Percentiles rank a stretch among this genome's conserved stretches.
Conservation (phyloP, 2,329 filamentous ascomycete genomes). For the Diaporthe destruens region DNA sequence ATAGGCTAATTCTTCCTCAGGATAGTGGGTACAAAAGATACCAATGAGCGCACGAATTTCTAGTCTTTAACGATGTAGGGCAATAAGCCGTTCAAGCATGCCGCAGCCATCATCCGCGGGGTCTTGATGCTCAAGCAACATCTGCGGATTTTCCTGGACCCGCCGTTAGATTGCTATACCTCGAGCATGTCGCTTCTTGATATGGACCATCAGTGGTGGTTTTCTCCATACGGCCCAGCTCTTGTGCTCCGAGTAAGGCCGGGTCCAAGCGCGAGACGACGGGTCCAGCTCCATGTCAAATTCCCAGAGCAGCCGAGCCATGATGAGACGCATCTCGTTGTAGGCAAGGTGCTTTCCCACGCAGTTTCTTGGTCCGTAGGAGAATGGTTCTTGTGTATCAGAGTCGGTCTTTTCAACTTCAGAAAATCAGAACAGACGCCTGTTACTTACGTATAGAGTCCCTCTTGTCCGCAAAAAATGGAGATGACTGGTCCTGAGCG, state of each 20-base stretch:
- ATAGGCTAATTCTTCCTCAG: background rate
- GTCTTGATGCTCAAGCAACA: background rate
- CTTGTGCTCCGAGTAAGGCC: conserved; percentile 30
- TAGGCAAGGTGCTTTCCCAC: conserved; percentile 44
- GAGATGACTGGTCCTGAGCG: conserved; percentile 12
- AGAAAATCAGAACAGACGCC: background rate
- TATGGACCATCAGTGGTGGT: conserved; percentile 39
- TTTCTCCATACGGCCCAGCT: conserved; percentile 43
- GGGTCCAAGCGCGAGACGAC: conserved; percentile 38
- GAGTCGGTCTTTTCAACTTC: background rate
- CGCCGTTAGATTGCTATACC: background rate
- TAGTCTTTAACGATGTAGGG: no score
- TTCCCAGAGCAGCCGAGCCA: conserved; percentile 45
- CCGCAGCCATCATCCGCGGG: no score
- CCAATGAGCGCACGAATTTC: no score
- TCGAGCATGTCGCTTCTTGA: conserved; percentile 32
- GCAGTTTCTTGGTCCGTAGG: conserved; percentile 35
- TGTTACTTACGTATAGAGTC: conserved; percentile 31
- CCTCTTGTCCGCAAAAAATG: conserved; percentile 39
- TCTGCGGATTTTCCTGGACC: no score
- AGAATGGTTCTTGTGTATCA: conserved; percentile 29
- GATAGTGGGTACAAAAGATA: no score
- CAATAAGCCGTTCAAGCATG: background rate
- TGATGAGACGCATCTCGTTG: conserved; percentile 44
- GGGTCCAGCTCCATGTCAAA: conserved; percentile 46